A percentile compares a stretch with the other conserved stretches of the same genome.
phyloP scores from a whole-genome alignment of 129 eudicot species.

The Escallonia herrerae region DNA sequence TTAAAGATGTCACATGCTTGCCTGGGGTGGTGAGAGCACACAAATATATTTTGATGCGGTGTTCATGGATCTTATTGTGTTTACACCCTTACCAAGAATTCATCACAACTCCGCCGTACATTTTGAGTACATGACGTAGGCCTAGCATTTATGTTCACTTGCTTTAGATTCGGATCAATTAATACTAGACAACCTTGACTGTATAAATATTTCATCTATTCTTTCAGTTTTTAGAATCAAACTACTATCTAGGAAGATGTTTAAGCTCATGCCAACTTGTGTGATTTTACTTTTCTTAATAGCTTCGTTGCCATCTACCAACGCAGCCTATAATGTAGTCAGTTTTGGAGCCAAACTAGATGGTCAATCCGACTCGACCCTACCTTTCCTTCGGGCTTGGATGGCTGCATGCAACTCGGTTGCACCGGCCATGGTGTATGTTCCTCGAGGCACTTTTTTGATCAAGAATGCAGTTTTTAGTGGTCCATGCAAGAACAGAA shows the following conservation, averaged over 20 bases:
- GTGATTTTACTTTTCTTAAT: background rate
- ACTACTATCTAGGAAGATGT: background rate
- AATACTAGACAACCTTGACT: background rate
- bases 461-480: conserved; percentile 37
- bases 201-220: background rate
- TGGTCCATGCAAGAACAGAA: conserved; percentile 56
- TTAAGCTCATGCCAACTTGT: background rate
- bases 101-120: background rate
- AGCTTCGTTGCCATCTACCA: conserved; percentile 3
- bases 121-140: background rate
- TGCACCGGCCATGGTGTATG: conserved; percentile 28
- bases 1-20: no score
- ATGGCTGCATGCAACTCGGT: conserved; percentile 35
- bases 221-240: background rate
- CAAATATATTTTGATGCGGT: no score
- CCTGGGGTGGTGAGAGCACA: no score
- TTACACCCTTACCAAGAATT: no score
- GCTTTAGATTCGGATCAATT: background rate
- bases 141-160: background rate
- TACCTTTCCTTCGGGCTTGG: conserved; percentile 44
- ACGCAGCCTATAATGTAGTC: conserved; percentile 58
- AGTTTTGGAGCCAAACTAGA: conserved; percentile 47
- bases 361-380: conserved; percentile 46
- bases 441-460: conserved; percentile 50
- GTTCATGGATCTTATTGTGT: no score